Conservation (phyloP, 2,329 filamentous ascomycete genomes). For the Huntiella decipiens region DNA sequence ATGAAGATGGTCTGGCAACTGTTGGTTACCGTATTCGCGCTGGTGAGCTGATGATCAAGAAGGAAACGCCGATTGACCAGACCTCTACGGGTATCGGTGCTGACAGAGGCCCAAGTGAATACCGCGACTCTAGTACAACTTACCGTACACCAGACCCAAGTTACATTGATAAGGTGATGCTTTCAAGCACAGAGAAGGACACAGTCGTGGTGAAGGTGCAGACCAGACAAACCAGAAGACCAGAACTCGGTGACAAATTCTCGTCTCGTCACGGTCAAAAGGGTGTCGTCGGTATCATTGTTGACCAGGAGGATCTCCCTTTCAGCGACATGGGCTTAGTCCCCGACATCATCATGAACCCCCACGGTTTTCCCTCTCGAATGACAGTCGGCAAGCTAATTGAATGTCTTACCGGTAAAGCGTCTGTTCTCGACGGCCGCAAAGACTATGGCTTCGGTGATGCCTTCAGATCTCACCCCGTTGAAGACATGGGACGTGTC, state of each 20-base stretch:
- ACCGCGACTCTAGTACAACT: slow-evolving; percentile 48
- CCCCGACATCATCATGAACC: slow-evolving; percentile 99
- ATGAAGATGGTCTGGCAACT: slow-evolving; percentile 71
- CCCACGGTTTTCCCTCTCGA: slow-evolving; percentile 95
- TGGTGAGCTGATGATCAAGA: slow-evolving; percentile 80
- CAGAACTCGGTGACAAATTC: slow-evolving; percentile 95
- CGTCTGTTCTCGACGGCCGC: slow-evolving; percentile 66
- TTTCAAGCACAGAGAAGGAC: slow-evolving; percentile 75
- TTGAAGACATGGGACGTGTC: slow-evolving; percentile 75
- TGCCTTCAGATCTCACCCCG: slow-evolving; percentile 62
- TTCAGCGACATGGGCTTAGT: slow-evolving; percentile 79
- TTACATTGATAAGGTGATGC: slow-evolving; percentile 92
- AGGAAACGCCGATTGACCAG: slow-evolving; percentile 66
- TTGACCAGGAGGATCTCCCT: slow-evolving; percentile 90
- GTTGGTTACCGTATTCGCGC: slow-evolving; percentile 63
- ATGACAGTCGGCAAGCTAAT: slow-evolving; percentile 99
- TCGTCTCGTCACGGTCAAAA: slow-evolving; percentile 97
- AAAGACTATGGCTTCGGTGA: slow-evolving; percentile 72
- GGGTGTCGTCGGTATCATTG: slow-evolving; percentile 91
- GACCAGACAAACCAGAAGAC: slow-evolving; percentile 84
- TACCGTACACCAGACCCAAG: slow-evolving; percentile 72
- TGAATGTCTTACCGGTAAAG: slow-evolving; percentile 86
- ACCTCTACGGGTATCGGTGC: slow-evolving; percentile 51
- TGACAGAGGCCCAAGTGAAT: slow-evolving; percentile 43
- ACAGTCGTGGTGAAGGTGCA: slow-evolving; percentile 81